Evolutionary conservation across 768 basidiomycete genomes (phyloP).

Genomic region (Xanthoconium stramineum): DNA sequence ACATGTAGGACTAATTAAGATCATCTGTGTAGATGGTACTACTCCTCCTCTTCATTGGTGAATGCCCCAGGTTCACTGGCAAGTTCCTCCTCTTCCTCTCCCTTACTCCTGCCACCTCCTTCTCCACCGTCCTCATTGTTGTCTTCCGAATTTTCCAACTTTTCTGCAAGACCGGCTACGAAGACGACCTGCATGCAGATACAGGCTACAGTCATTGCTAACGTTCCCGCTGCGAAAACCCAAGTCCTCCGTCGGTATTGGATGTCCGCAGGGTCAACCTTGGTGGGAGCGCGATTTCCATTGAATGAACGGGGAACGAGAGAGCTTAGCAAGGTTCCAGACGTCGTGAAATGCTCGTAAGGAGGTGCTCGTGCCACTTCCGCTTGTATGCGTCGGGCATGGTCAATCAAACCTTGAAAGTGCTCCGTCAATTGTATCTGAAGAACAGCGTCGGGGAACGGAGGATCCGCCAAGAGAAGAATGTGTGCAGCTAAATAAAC

Average conservation of each 20-base stretch:
- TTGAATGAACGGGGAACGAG: constrained; percentile 36
- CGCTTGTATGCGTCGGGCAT: constrained; percentile 52
- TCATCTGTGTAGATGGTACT: background rate
- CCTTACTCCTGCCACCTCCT: constrained; percentile 1
- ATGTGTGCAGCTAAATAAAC: constrained; percentile 66
- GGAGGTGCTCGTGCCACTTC: constrained; percentile 27
- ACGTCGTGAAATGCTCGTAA: constrained; percentile 16
- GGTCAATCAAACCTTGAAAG: constrained; percentile 55
- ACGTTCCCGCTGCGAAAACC: constrained; percentile 48
- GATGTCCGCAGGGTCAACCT: constrained; percentile 39
- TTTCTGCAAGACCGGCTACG: background rate
- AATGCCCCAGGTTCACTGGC: background rate
- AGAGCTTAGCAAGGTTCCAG: constrained; percentile 32
- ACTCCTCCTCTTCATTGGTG: constrained; percentile 17
- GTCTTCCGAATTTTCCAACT: background rate
- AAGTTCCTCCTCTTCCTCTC: constrained; percentile 15
- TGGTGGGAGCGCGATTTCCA: constrained; percentile 8
- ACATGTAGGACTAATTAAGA: background rate
- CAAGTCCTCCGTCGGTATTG: constrained; percentile 49
- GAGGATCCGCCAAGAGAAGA: constrained; percentile 54
- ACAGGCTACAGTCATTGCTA: constrained; percentile 43
- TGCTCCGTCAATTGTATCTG: constrained; percentile 50
- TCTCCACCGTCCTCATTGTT: background rate
- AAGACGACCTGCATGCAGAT: constrained; percentile 17
- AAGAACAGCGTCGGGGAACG: constrained; percentile 60